Base-by-base conservation (phyloP, 2,329 filamentous ascomycete species). In the Chalaropsis ovoidea region DNA sequence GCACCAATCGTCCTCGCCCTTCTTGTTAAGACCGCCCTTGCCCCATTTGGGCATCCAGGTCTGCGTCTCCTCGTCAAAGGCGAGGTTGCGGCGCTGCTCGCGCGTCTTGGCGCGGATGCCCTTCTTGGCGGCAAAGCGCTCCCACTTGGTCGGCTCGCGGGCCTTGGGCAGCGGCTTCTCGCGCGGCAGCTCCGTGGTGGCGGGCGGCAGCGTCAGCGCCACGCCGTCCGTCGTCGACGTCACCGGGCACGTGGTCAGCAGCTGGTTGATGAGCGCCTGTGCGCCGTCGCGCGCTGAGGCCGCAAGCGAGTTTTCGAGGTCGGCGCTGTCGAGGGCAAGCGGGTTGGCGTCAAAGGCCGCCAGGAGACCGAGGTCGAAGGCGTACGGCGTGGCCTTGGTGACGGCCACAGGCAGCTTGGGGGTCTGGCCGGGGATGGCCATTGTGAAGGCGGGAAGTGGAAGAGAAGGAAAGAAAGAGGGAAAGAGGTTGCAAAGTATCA, bases 1-100 rank as follows among this genome's bases (percentile, higher is more conserved):
- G 70, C 96, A 79, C 89, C 92, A 95, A 72, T 95, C 86, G 69
- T 85, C 81, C 76, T 95, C 87, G 22, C 84, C 87, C 68, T 86
- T 85, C 80, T 94, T 93, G 76, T 94, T 94, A 75, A 89, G 86
- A 68, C 88, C 92, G 78, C 93, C 88, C 79, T 94, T 96, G 0
- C 94, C 94, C 90, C 93, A 99, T 76, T 91, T 92, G 69, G 89
- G 87, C 73, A 90, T 88, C 90, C 91, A 97, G 74, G 94, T 89
- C 70, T 89, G 88, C 41, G 80, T 88, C 67, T 81, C 85, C 76
- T 95, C 89, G 76, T 97, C 90, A 75, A 87, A 97, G 66, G 87
- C 85, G 71, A 92, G 78, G 78, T 96, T 82, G 76, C 80, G 76
- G 69, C 85, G 82, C 75, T 86, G 81, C 74, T 94, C 90, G 70